Evolutionary conservation across 2,329 filamentous ascomycete genomes (phyloP).

Genomic region (Colletotrichum lentis): DNA sequence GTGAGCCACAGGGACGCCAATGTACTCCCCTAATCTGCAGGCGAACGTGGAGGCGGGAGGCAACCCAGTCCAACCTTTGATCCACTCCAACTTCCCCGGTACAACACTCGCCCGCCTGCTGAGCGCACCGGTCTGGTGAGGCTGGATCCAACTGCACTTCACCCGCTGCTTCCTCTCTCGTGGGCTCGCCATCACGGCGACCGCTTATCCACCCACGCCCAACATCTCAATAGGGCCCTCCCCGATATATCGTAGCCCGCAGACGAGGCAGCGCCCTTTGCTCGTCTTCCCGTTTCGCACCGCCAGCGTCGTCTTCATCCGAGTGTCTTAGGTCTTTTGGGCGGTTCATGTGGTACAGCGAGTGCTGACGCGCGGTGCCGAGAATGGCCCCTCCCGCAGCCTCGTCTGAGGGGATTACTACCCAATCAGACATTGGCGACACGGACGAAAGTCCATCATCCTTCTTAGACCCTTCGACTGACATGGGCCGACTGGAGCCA

Average conservation of each 20-base stretch:
- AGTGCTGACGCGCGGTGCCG: slow-evolving; percentile 38
- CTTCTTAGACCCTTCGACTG: slow-evolving; percentile 22
- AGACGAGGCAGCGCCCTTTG: slow-evolving; percentile 8
- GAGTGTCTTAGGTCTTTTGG: slow-evolving; percentile 32
- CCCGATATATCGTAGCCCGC: background rate
- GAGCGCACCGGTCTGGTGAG: slow-evolving; percentile 28
- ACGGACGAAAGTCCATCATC: slow-evolving; percentile 31
- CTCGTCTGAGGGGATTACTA: slow-evolving; percentile 38
- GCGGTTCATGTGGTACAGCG: slow-evolving; percentile 36
- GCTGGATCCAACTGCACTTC: slow-evolving; percentile 34
- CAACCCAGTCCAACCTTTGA: slow-evolving; percentile 35
- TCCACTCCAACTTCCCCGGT: slow-evolving; percentile 15
- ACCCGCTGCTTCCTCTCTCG: slow-evolving; percentile 36
- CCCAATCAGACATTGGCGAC: slow-evolving; percentile 39
- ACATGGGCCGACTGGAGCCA: slow-evolving; percentile 15
- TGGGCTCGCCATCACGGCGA: slow-evolving; percentile 39
- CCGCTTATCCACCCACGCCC: slow-evolving; percentile 22
- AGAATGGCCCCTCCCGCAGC: slow-evolving; percentile 39
- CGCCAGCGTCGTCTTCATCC: slow-evolving; percentile 17
- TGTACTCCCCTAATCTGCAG: slow-evolving; percentile 29
- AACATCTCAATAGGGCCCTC: slow-evolving; percentile 1
- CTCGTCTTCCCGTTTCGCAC: slow-evolving; percentile 16
- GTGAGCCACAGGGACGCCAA: slow-evolving; percentile 24
- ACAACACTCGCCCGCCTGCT: slow-evolving; percentile 8
- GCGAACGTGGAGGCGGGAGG: slow-evolving; percentile 35